These are phyloP conservation scores for Fraxinus angustifolia DNA, from an alignment of 305 asterid species.

Conservation along the genomic window DNA sequence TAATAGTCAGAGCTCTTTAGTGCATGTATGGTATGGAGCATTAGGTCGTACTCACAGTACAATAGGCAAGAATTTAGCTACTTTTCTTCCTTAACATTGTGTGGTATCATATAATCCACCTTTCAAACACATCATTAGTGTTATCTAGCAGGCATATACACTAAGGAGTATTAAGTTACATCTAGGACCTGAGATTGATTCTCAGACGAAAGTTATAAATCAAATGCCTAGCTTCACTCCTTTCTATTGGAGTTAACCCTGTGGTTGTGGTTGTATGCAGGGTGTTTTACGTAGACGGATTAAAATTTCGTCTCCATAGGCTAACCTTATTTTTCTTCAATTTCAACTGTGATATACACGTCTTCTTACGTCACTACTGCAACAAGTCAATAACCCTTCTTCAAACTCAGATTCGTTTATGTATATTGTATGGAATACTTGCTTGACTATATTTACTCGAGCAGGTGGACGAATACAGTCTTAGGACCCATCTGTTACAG, in stretches of 20 bases:
- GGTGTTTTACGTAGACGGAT: not conserved
- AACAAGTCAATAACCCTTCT: not conserved
- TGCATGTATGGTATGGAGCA: not conserved
- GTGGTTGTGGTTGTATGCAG: not conserved
- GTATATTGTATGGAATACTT: not conserved
- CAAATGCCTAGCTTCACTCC: not conserved
- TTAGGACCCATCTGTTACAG: constrained; percentile 44
- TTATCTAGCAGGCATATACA: not conserved
- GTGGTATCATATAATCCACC: not conserved
- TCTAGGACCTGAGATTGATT: not conserved
- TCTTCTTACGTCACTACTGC: not conserved
- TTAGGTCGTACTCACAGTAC: not conserved
- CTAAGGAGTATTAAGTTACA: not conserved
- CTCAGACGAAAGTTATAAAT: not conserved
- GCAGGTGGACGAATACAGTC: constrained; percentile 49
- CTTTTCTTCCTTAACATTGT: not conserved
- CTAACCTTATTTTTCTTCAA: not conserved
- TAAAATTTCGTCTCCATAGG: not conserved
- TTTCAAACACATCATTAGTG: not conserved
- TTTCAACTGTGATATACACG: not conserved
- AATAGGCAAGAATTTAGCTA: not conserved
- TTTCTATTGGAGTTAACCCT: not conserved
- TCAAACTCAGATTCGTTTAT: not conserved
- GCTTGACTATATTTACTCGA: not conserved
- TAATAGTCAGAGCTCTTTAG: not conserved